Percentiles rank a stretch among this genome's conserved stretches.
phyloP scores from a whole-genome alignment of 257 asterid genomes.

The Solanum okadae region DNA sequence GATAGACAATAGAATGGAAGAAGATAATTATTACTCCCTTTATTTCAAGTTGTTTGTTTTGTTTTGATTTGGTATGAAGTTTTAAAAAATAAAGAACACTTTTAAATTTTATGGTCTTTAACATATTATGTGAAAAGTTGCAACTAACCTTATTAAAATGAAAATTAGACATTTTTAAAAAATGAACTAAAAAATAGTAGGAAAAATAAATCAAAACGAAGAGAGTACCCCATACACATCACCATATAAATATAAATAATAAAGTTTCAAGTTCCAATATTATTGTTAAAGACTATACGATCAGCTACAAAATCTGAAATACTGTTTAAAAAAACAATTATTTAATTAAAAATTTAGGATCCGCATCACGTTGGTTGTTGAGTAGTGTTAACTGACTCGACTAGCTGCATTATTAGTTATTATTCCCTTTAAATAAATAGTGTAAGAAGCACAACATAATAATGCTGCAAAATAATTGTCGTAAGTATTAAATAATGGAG shows the following conservation, averaged over 20 bases:
- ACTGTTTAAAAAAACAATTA: background rate
- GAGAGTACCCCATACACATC: background rate
- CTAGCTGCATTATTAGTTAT: background rate
- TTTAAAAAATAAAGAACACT: too few species aligned
- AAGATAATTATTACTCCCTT: background rate
- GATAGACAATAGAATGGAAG: background rate
- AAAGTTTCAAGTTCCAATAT: background rate
- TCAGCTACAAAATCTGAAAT: background rate
- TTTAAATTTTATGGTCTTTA: too few species aligned
- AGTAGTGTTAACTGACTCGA: background rate
- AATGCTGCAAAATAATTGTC: background rate
- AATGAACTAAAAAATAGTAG: too few species aligned
- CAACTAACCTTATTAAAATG: too few species aligned
- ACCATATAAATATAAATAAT: background rate
- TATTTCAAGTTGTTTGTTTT: too few species aligned
- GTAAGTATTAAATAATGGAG: background rate
- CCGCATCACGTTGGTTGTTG: background rate
- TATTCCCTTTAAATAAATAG: background rate
- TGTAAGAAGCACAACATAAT: background rate
- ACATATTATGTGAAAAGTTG: too few species aligned
- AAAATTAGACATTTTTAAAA: rapidly evolving
- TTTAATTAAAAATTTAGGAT: background rate
- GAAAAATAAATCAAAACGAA: too few species aligned
- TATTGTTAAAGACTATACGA: background rate
- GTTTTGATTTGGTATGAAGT: too few species aligned